Base-by-base conservation (phyloP, 305 asterid species). In the Fraxinus xanthoxyloides region DNA sequence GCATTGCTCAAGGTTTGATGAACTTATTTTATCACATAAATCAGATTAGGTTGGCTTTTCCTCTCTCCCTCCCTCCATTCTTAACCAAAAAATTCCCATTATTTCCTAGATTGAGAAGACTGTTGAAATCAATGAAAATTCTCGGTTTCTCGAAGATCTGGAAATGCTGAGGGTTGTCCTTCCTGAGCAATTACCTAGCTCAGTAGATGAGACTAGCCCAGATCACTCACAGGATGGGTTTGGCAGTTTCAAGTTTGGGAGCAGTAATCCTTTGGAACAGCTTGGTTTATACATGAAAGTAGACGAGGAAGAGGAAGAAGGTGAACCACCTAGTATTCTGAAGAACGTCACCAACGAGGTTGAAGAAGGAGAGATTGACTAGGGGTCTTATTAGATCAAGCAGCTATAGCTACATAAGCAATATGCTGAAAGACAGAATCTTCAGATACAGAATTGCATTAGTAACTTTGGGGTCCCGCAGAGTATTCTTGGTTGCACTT, bases 311-410 rank as follows among this genome's bases (percentile, higher is more conserved):
- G 97, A 92, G 77, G 99, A 93, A 67, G 98, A 95, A 69, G 90
- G 82, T 7, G 97, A 92, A 77, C 89, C 89, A n/a, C 81, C 80
- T 32, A 82, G 79, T 28, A 56, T 48, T 48, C 83, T 80, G 13
- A 72, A 30, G 0, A 78, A 28, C 30, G 85, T 28, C n/a, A 73
- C 40, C 5, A 79, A 79, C 10, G 98, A 90, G 81, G 92, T 87
- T 6, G 98, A 95, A 85, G 98, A 95, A 86, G 98, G 98, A 59
- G 94, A 95, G 83, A 91, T 95, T 56, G 93, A 93, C 86, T 91
- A 63, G 72, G 72, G 32, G 70, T 61, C 70, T 61, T 61, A 7
- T 51, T 51, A 4, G 23, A 23, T 51, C 31, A 23, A 24, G 72
- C 28, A 63, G 12, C 72, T 24, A 34, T 15, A 23, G 32, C 72